Conservation (phyloP, 2,329 filamentous ascomycete species). For the Fusarium paranaense region DNA sequence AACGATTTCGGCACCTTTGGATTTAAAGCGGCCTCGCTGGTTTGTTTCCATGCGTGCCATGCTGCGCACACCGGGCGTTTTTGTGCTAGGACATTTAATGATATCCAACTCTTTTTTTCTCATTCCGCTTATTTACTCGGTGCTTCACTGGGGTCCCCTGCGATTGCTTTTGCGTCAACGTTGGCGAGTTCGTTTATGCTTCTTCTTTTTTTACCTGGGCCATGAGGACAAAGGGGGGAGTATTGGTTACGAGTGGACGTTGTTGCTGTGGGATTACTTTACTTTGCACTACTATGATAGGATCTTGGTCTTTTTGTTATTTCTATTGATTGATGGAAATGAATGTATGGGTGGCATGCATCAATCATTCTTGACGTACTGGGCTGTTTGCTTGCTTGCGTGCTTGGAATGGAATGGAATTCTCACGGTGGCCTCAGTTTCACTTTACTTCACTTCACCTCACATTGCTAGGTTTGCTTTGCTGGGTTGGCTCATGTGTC, state of each 20-base stretch:
- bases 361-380: background rate
- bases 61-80: slow-evolving; percentile 39
- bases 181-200: background rate
- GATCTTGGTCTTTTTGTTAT: slow-evolving; percentile 3
- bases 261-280: slow-evolving; percentile 14
- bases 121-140: slow-evolving; percentile 16
- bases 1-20: slow-evolving; percentile 39
- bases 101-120: slow-evolving; percentile 46
- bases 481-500: slow-evolving; percentile 3
- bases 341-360: slow-evolving; percentile 17
- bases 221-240: slow-evolving; percentile 23
- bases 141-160: slow-evolving; percentile 2
- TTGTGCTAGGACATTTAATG: slow-evolving; percentile 48
- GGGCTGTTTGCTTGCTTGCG: background rate
- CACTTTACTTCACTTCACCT: background rate
- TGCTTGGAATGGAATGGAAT: background rate
- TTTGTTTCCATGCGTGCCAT: slow-evolving; percentile 37
- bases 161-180: slow-evolving; percentile 14
- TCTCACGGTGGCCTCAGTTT: background rate
- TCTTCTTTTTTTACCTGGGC: background rate
- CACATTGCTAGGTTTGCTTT: background rate
- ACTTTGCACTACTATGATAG: slow-evolving; percentile 18
- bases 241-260: slow-evolving; percentile 39
- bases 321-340: slow-evolving; percentile 17
- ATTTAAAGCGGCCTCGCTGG: slow-evolving; percentile 26